Conservation (phyloP, 805 yeast genomes). For the Cyberlindnera xishuangbannaensis region DNA sequence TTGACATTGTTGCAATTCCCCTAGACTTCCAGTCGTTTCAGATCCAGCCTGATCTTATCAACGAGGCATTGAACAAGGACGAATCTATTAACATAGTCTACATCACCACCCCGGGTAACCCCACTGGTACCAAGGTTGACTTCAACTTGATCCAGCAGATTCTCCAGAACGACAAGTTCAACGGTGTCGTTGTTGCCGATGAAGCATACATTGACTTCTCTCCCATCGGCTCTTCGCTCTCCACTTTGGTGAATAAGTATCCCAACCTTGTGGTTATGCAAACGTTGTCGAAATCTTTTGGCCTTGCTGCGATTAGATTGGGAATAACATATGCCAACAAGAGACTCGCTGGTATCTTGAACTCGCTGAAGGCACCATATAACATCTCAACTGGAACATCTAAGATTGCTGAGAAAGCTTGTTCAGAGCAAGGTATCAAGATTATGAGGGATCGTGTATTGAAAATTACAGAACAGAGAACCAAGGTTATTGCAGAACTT, state of each 20-base stretch:
- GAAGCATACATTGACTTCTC: conserved; percentile 94
- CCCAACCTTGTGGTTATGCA: conserved; percentile 86
- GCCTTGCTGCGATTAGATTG: conserved; percentile 89
- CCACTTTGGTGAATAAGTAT: conserved; percentile 73
- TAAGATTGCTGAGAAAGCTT: conserved; percentile 68
- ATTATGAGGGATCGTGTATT: conserved; percentile 53
- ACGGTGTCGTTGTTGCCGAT: conserved; percentile 80
- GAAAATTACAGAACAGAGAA: conserved; percentile 50
- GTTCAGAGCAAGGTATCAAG: conserved; percentile 48
- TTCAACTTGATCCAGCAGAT: conserved; percentile 43
- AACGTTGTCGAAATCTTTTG: conserved; percentile 91
- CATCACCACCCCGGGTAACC: conserved; percentile 95
- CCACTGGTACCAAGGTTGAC: conserved; percentile 69
- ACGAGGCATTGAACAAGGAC: conserved; percentile 49
- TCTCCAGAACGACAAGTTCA: conserved; percentile 45
- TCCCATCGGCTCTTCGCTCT: conserved; percentile 57
- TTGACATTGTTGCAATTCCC: conserved; percentile 70
- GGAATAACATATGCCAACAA: conserved; percentile 71
- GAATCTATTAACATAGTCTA: conserved; percentile 66
- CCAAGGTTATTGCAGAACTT: conserved; percentile 45
- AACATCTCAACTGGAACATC: conserved; percentile 83
- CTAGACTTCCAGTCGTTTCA: conserved; percentile 62
- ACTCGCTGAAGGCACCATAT: conserved; percentile 94
- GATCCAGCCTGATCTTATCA: conserved; percentile 50
- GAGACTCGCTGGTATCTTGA: conserved; percentile 60